Base-by-base conservation (phyloP, 257 asterid species). In the Capsicum rhomboideum region DNA sequence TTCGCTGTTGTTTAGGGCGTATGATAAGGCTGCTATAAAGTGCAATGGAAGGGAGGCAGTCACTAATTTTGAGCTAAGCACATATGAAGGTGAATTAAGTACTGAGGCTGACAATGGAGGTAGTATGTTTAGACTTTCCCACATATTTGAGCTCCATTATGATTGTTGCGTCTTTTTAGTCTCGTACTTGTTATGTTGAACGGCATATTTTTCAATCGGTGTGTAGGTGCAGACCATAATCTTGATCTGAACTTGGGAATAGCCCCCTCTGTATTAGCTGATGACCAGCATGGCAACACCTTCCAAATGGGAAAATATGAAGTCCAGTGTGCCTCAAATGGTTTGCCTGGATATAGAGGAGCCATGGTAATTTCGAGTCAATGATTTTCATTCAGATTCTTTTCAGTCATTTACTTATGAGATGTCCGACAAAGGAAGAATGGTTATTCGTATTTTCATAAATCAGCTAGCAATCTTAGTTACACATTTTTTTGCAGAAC, bases 1-100 rank as follows among this genome's bases (percentile, higher is more conserved):
- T 56, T 77, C 85, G 78, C 18, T 89, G 77, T 83, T 82, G 83
- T 64, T 84, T 84, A 96, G 99, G 90, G 99, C 98, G 20, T 96
- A 96, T 81, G 99, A 96, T 84, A 96, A 90, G 89, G 97, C 99
- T 82, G 98, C 98, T 74, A 91, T 96, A 77, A 96, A 91, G 86
- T 93, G 94, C 90, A 93, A 89, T 10, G 99, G 99, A 82, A 90
- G 90, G 88, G 99, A 94, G 82, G 99, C 99, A 46, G 96, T 96
- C 85, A 96, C 99, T 68, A 96, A 94, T 86, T 96, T 96, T 81
- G 97, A 96, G 71, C 87, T 90, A 54, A 93, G 93, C 90, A 40
- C 90, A 14, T 96, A 96, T 63, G 95, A 91, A 83, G 92, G 83
- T 56, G 97, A 93, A 80, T 28, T 91, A 75, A 88, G 85, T 85